Evolutionary conservation across 176 grass and related monocot genomes (phyloP).

Genomic region (Puya raimondii): DNA sequence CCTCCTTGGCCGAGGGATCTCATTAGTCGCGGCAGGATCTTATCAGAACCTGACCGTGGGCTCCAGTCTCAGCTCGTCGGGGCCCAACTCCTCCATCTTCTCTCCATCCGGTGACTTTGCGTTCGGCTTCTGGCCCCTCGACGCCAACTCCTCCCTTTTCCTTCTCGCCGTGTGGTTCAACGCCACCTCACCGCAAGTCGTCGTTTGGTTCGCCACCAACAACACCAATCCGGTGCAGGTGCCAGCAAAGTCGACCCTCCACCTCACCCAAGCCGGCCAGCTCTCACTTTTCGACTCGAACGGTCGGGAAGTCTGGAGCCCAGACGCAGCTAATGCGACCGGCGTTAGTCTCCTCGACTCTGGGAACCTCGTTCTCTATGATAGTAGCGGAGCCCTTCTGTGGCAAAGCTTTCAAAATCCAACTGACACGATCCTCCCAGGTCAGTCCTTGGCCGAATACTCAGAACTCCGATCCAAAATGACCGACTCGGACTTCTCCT

Average conservation of each 20-base stretch:
- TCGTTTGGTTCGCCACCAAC: slow-evolving; percentile 25
- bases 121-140: slow-evolving; percentile 25
- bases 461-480: slow-evolving; percentile 3
- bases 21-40: background rate
- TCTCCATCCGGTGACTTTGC: slow-evolving; percentile 40
- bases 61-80: background rate
- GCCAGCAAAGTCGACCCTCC: slow-evolving; percentile 3
- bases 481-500: slow-evolving; percentile 15
- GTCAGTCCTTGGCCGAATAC: background rate
- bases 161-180: slow-evolving; percentile 31
- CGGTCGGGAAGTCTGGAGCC: slow-evolving; percentile 13
- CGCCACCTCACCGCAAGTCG: slow-evolving; percentile 14
- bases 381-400: background rate
- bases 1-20: background rate
- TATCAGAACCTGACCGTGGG: background rate
- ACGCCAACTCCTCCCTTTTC: slow-evolving; percentile 16
- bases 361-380: slow-evolving; percentile 11
- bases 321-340: background rate
- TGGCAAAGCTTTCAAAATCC: slow-evolving; percentile 15
- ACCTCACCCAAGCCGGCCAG: background rate
- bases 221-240: background rate
- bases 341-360: slow-evolving; percentile 5
- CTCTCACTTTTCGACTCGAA: background rate
- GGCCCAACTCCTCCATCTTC: slow-evolving; percentile 1
- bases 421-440: slow-evolving; percentile 6